Conservation (phyloP, 305 asterid species). For the Ajuga reptans region DNA sequence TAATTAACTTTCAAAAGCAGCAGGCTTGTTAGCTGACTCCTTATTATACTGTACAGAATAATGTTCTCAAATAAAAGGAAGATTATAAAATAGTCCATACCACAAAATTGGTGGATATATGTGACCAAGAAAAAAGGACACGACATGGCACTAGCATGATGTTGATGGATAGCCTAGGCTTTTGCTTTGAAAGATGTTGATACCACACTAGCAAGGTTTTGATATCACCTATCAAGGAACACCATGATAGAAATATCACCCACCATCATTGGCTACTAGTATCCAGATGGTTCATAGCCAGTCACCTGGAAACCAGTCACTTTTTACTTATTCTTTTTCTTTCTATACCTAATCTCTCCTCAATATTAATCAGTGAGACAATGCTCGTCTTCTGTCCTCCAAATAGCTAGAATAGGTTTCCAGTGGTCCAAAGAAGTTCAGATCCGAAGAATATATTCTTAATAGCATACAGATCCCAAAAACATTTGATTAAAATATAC, state of each 20-base stretch:
- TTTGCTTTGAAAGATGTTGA: background rate
- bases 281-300: background rate
- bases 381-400: background rate
- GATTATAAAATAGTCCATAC: background rate
- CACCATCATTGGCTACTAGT: background rate
- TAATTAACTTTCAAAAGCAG: background rate
- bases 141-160: conserved; percentile 7
- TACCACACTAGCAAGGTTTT: background rate
- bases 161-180: background rate
- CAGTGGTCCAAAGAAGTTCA: background rate
- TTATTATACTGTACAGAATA: background rate
- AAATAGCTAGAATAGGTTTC: conserved; percentile 6
- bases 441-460: background rate
- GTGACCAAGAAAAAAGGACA: conserved; percentile 7
- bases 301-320: background rate
- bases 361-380: conserved; percentile 1
- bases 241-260: conserved; percentile 2
- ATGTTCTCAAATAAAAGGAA: background rate
- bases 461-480: background rate
- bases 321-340: background rate
- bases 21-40: background rate
- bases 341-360: background rate
- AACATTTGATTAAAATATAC: background rate
- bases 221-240: background rate
- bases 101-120: background rate